Percentiles rank a stretch among this genome's conserved stretches.
Evolutionary conservation across 176 grass and related monocot species (phyloP).

Genomic region (Oryza australiensis): DNA sequence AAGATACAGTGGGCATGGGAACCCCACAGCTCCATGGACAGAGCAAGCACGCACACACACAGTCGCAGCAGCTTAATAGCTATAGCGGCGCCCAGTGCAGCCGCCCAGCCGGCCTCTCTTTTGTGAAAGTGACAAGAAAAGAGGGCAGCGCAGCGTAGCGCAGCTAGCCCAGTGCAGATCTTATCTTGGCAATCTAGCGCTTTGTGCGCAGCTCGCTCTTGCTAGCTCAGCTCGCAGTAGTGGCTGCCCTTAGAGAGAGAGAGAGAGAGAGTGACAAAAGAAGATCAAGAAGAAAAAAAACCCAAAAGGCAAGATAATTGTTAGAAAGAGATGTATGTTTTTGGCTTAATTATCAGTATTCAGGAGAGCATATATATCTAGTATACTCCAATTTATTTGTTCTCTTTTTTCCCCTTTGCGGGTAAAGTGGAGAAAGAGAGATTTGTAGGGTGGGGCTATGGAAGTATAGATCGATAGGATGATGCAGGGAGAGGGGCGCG

Average conservation of each 20-base stretch:
- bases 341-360: not conserved
- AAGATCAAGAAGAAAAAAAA: conserved; percentile 30
- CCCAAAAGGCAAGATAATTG: conserved; percentile 21
- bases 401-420: not conserved
- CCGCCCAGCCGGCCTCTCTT: conserved; percentile 46
- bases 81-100: conserved; percentile 19
- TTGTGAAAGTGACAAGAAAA: conserved; percentile 64
- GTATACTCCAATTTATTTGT: not conserved
- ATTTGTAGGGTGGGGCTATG: not conserved
- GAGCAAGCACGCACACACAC: conserved; percentile 7
- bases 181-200: conserved; percentile 61
- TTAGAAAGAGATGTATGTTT: conserved; percentile 23
- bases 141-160: conserved; percentile 23
- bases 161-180: conserved; percentile 40
- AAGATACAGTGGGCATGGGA: conserved; percentile 37
- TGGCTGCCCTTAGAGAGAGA: not conserved
- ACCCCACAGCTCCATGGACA: conserved; percentile 34
- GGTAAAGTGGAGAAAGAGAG: not conserved
- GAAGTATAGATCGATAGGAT: conserved; percentile 43
- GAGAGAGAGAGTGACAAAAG: not conserved
- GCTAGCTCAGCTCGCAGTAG: conserved; percentile 46
- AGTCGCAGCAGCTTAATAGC: conserved; percentile 35
- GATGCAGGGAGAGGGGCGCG: conserved; percentile 36
- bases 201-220: conserved; percentile 34
- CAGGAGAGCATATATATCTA: not conserved